A percentile compares a stretch with the other conserved stretches of the same genome.
phyloP scores from a whole-genome alignment of 352 stramenopile species.

The Peronosclerospora sorghi region DNA sequence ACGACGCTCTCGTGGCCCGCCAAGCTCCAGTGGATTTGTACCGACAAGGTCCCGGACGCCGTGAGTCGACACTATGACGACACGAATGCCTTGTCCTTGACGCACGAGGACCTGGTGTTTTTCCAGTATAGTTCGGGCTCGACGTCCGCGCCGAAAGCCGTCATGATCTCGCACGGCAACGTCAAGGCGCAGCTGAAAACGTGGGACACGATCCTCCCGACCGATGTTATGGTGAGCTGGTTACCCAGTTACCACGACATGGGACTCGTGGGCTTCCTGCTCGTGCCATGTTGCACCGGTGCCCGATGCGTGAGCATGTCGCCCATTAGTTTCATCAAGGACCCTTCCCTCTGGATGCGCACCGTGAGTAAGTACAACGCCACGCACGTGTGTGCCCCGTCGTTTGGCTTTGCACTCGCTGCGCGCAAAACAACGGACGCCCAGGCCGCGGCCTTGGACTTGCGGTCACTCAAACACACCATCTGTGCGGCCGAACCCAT shows the following conservation, averaged over 20 bases:
- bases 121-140: conserved; percentile 81
- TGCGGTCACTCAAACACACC: conserved; percentile 55
- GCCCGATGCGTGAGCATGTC: conserved; percentile 72
- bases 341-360: conserved; percentile 74
- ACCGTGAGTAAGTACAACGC: conserved; percentile 63
- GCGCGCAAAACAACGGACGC: conserved; percentile 67
- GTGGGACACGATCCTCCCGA: conserved; percentile 49
- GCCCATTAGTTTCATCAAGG: conserved; percentile 80
- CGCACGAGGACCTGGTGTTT: conserved; percentile 55
- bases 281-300: conserved; percentile 43
- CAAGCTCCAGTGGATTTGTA: conserved; percentile 61
- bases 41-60: conserved; percentile 47
- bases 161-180: conserved; percentile 81
- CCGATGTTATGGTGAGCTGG: conserved; percentile 69
- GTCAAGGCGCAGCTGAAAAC: conserved; percentile 60
- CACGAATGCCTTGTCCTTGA: conserved; percentile 26
- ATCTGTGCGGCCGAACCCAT: conserved; percentile 80
- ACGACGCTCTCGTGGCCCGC: conserved; percentile 47
- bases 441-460: conserved; percentile 43
- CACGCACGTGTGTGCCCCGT: conserved; percentile 65
- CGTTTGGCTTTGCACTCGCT: conserved; percentile 70
- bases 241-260: conserved; percentile 80
- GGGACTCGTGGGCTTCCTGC: conserved; percentile 76
- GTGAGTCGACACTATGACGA: conserved; percentile 38
- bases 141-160: conserved; percentile 67